Evolutionary conservation across 768 basidiomycete species (phyloP), one percentile per base, ranked within the genome.

Genomic region (Gymnopilus dilepis): DNA sequence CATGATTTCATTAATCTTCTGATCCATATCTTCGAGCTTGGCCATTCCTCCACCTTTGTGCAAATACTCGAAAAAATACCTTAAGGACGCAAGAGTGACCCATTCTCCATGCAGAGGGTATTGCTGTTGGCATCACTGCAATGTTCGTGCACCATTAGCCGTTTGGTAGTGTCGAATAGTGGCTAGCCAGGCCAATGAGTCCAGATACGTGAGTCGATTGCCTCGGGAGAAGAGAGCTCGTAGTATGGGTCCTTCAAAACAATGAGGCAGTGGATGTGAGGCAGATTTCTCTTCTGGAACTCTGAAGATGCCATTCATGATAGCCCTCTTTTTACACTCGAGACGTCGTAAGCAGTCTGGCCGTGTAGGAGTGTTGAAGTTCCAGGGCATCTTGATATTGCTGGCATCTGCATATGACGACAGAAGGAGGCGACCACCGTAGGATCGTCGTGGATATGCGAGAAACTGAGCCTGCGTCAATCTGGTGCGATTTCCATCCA

Each of bases 231-330:
- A 0, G 47, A 41, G 1, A 83, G 65, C 59, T 78, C 78, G 28
- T 68, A 40, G n/a, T n/a, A n/a, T 0, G 56, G 61, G 0, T 70
- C 61, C 1, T 74, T 58, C 0, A 86, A 66, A 59, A 82, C 79
- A 54, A 85, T 73, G 1, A 84, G 68, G 5, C 79, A 71, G 67
- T 85, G 84, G 62, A 82, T 78, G 59, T 86, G 83, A 33, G 82
- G 83, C 0, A 86, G 76, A 0, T 85, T 84, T 1, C 78, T 68
- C 56, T 85, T 86, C 67, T 86, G 83, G 59, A 83, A 85, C 57
- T 86, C 81, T 70, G 70, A 48, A 51, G 15, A 86, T 76, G 30
- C 72, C 71, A 3, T 78, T 59, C 0, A 83, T 21, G 0, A 84
- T 47, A 0, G 74, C 77, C 3, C 77, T 62, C 42, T 76, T 77